phyloP scores from a whole-genome alignment of 441 rosid species.

The Pelargonium australe region DNA sequence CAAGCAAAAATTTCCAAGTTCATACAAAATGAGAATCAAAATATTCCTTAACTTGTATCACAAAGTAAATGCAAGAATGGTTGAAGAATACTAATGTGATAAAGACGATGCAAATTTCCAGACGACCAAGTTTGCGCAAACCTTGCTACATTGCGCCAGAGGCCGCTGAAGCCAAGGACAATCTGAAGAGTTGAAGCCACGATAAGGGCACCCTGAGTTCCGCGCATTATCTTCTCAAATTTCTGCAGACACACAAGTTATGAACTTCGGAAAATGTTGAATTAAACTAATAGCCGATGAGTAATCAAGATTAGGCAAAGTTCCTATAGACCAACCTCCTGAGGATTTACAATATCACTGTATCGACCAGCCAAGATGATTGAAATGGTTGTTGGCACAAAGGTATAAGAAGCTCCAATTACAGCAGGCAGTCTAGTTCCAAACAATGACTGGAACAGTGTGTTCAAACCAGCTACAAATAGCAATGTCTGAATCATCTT shows the following conservation, averaged over 20 bases:
- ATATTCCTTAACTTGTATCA: no score
- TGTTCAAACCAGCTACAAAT: constrained; percentile 89
- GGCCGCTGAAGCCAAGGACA: constrained; percentile 93
- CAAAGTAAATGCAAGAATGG: not conserved
- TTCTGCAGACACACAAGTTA: constrained; percentile 38
- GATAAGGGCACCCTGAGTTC: constrained; percentile 83
- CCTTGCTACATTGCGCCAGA: constrained; percentile 93
- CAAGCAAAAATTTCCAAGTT: no score
- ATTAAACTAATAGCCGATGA: not conserved
- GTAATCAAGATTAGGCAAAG: constrained; percentile 10
- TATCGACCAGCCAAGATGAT: constrained; percentile 83
- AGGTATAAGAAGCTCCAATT: constrained; percentile 79
- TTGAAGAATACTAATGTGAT: not conserved
- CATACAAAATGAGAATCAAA: no score
- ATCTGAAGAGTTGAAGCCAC: constrained; percentile 93
- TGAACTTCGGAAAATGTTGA: not conserved
- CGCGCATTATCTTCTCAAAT: constrained; percentile 79
- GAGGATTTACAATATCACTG: constrained; percentile 49
- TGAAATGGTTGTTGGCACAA: constrained; percentile 84
- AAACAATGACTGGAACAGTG: constrained; percentile 63
- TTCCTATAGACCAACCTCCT: constrained; percentile 45
- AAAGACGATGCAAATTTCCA: not conserved
- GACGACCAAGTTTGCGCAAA: constrained; percentile 18
- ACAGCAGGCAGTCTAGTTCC: constrained; percentile 89
- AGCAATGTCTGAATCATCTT: constrained; percentile 83